Evolutionary conservation across 345 rosid genomes (phyloP).

Genomic region (Zanthoxylum bungeanum): DNA sequence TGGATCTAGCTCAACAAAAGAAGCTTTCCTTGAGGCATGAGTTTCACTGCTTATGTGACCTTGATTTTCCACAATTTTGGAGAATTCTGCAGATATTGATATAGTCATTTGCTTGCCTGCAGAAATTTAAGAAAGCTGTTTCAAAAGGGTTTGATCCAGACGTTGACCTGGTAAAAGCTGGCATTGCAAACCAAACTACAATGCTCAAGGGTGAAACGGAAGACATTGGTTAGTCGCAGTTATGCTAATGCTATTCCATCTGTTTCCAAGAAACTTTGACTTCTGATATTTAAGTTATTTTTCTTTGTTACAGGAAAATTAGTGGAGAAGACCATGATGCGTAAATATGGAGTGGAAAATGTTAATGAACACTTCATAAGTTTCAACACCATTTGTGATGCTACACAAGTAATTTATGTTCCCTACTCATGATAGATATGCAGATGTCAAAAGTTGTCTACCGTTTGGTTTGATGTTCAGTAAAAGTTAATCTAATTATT

Average conservation of each 20-base stretch:
- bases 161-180: conserved; percentile 65
- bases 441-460: not conserved
- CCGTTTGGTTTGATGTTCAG: not conserved
- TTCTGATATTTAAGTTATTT: not conserved
- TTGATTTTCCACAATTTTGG: not conserved
- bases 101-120: conserved; percentile 29
- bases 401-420: conserved; percentile 64
- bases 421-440: not conserved
- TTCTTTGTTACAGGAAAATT: conserved; percentile 57
- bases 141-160: conserved; percentile 92
- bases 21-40: conserved; percentile 74
- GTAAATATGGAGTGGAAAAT: conserved; percentile 78
- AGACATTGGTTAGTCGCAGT: conserved; percentile 68
- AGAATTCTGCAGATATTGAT: not conserved
- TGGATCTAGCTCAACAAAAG: conserved; percentile 91
- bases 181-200: conserved; percentile 97
- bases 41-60: not conserved
- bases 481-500: not conserved
- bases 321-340: conserved; percentile 86
- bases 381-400: conserved; percentile 96
- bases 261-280: not conserved
- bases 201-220: conserved; percentile 98
- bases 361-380: conserved; percentile 75
- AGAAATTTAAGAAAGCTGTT: conserved; percentile 78
- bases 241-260: not conserved